phyloP scores from a whole-genome alignment of 139 green algal species.

The Raphidocelis subcapitata region DNA sequence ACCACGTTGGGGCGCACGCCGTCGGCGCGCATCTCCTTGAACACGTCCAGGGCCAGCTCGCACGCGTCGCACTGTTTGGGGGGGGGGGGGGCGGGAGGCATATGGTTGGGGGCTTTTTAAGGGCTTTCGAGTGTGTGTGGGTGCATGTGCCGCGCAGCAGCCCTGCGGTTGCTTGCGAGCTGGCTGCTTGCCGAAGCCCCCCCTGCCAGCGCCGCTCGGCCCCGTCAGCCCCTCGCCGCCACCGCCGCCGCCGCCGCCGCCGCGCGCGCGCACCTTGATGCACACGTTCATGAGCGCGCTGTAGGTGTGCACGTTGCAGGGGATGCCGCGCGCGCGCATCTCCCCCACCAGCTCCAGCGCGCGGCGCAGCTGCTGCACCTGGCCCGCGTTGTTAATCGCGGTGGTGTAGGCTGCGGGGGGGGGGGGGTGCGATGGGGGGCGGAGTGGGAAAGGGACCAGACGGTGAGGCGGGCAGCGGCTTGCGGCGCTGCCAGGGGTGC shows the following conservation, averaged over 20 bases:
- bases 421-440: too few species aligned
- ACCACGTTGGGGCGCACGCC: conserved; percentile 36
- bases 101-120: too few species aligned
- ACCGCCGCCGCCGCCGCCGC: background rate
- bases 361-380: conserved; percentile 44
- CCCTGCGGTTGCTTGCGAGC: too few species aligned
- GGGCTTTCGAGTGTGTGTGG: too few species aligned
- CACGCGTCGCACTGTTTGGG: conserved; percentile 32
- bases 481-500: conserved; percentile 71
- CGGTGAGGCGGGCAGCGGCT: conserved; percentile 48
- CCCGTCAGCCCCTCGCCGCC: background rate
- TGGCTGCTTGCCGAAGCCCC: too few species aligned
- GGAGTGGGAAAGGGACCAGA: too few species aligned
- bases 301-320: conserved; percentile 59
- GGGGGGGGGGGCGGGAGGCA: too few species aligned
- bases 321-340: conserved; percentile 38
- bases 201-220: too few species aligned
- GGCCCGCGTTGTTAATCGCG: conserved; percentile 57
- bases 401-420: conserved; percentile 37
- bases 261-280: conserved; percentile 57
- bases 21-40: conserved; percentile 43
- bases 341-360: conserved; percentile 52
- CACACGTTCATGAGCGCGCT: conserved; percentile 57
- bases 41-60: conserved; percentile 53
- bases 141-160: too few species aligned